Evolutionary conservation across 805 yeast species (phyloP), one percentile per base, ranked within the genome.

Genomic region (Saccharomycopsis fodiens): DNA sequence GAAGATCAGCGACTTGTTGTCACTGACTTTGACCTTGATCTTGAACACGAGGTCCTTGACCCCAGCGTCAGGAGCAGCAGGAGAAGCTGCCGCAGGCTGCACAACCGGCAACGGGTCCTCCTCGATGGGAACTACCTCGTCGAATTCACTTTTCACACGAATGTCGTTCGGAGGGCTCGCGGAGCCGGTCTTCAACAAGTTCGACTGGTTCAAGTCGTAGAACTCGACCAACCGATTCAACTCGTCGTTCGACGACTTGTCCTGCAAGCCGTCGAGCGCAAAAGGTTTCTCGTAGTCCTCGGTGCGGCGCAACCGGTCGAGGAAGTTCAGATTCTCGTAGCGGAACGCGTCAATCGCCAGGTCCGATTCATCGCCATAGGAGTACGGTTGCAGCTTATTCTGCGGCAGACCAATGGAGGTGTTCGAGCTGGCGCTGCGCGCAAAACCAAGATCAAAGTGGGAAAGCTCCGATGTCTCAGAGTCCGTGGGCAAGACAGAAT

Each of bases 331-430:
- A 13, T 45, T 25, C 20, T 45, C 49, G 25, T 45, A 45, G 16
- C 49, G n/a, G 34, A 45, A 45, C 6, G 45, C 49, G 23, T 45
- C 49, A 10, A 40, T 40, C 4, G 43, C 43, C 4, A 23, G 30
- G 22, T 40, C 43, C 17, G 19, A 27, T 10, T 36, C 39, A 6
- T 32, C 36, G 16, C 23, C 39, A 10, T 2, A 8, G 10, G 10
- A 10, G 29, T 25, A 25, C 29, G 10, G 6, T n/a, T n/a, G n/a
- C n/a, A n/a, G n/a, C 6, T 25, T 6, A 20, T 5, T 27, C 20
- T 21, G 29, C 37, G 16, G 39, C 16, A 19, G 15, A 6, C 36
- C 36, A 32, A 32, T 19, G 10, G 36, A 32, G 20, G 20, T 32
- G 20, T 10, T 32, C 10, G 20, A 15, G 15, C 36, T 32, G 7